These are phyloP conservation scores for Ophryocystis elektroscirrha DNA, from an alignment of 169 alveolate genomes.

Conservation along the genomic window DNA sequence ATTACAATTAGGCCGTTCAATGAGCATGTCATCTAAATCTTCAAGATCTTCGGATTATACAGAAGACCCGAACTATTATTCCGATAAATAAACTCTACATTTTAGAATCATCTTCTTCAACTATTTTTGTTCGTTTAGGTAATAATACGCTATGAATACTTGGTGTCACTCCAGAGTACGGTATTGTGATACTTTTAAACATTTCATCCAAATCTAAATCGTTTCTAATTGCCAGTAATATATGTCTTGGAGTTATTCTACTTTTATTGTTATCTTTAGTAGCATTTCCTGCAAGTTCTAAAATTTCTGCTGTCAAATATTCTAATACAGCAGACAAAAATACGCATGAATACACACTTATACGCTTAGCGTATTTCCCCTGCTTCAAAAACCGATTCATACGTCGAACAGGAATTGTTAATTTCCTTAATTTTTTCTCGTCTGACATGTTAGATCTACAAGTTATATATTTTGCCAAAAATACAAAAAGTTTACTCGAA, in stretches of 20 bases:
- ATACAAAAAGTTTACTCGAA: no score
- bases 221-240: constrained; percentile 83
- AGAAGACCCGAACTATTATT: no score
- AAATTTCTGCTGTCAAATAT: constrained; percentile 88
- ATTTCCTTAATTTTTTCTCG: no score
- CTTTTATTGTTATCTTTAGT: constrained; percentile 88
- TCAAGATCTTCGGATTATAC: no score
- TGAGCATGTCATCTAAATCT: no score
- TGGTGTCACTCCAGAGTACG: constrained; percentile 95
- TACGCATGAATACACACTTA: constrained; percentile 37
- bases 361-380: constrained; percentile 91
- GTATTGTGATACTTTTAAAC: constrained; percentile 83
- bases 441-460: no score
- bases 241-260: constrained; percentile 94
- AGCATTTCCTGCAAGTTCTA: constrained; percentile 95
- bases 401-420: constrained; percentile 98
- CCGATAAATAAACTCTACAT: no score
- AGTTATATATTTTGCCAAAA: no score
- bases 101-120: no score
- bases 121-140: constrained; percentile 59
- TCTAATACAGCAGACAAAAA: constrained; percentile 92
- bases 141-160: constrained; percentile 77
- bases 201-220: constrained; percentile 89
- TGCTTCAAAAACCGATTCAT: constrained; percentile 81
- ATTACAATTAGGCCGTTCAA: no score